Evolutionary conservation across 371 early-diverging fungal genomes (phyloP).

Genomic region (Mucor lusitanicus): DNA sequence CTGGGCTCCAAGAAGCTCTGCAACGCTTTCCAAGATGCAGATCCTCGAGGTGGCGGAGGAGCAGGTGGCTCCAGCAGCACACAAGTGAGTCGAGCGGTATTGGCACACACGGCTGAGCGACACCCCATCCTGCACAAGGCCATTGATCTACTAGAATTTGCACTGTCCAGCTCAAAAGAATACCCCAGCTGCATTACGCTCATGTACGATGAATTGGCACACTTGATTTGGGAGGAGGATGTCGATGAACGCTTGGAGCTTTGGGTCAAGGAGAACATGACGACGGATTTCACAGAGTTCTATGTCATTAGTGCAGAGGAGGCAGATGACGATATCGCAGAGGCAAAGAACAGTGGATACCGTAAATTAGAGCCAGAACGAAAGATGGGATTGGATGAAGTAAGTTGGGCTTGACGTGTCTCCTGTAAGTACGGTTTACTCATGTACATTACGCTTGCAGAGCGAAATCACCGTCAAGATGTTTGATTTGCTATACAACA

Average conservation of each 20-base stretch:
- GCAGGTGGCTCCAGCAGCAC: conserved; percentile 21
- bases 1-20: conserved; percentile 52
- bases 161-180: conserved; percentile 43
- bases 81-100: not conserved
- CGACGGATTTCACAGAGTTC: conserved; percentile 61
- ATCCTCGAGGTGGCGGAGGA: not conserved
- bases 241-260: conserved; percentile 60
- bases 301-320: conserved; percentile 58
- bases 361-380: conserved; percentile 25
- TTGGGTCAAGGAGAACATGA: conserved; percentile 74
- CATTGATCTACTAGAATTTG: conserved; percentile 46
- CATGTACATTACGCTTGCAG: no score
- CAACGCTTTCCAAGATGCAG: conserved; percentile 1
- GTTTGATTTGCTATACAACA: conserved; percentile 12
- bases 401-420: not conserved
- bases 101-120: conserved; percentile 9
- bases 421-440: no score
- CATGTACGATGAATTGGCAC: conserved; percentile 75
- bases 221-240: conserved; percentile 51
- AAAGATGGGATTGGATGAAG: conserved; percentile 55
- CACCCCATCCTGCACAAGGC: conserved; percentile 52
- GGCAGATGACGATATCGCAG: conserved; percentile 14
- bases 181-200: conserved; percentile 63
- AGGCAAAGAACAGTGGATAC: not conserved
- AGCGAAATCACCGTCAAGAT: conserved; percentile 18